Conservation (phyloP, 192 early-diverging fungal genomes). For the Linnemannia exigua region DNA sequence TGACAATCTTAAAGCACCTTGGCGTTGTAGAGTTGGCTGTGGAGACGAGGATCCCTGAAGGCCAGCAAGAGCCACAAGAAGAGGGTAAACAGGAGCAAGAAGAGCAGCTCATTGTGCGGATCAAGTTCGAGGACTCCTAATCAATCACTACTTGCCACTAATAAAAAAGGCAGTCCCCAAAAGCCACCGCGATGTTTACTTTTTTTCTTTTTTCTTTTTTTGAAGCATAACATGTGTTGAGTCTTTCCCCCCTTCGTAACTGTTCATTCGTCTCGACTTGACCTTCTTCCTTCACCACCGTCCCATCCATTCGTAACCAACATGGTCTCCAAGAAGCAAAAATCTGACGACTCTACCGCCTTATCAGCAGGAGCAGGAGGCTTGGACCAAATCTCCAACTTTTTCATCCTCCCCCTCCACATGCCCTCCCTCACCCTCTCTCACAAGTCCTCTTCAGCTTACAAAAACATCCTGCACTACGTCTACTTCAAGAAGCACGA, state of each 20-base stretch:
- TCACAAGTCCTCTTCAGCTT: slow-evolving; percentile 14
- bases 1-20: slow-evolving; percentile 33
- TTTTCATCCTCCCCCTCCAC: slow-evolving; percentile 44
- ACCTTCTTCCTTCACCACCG: background rate
- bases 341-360: slow-evolving; percentile 13
- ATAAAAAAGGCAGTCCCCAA: background rate
- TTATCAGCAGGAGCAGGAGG: background rate
- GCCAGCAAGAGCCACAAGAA: slow-evolving; percentile 6
- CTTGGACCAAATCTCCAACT: slow-evolving; percentile 49
- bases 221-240: background rate
- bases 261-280: background rate
- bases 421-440: slow-evolving; percentile 41
- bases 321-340: slow-evolving; percentile 54
- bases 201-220: slow-evolving; percentile 9
- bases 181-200: slow-evolving; percentile 1
- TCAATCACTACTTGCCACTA: too few species aligned
- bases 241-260: background rate
- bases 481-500: slow-evolving; percentile 61
- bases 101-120: slow-evolving; percentile 43
- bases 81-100: background rate
- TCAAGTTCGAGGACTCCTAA: slow-evolving; percentile 32
- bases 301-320: background rate
- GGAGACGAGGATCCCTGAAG: slow-evolving; percentile 14
- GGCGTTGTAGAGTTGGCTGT: slow-evolving; percentile 30
- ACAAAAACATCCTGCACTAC: slow-evolving; percentile 55